These are phyloP conservation scores for Talaromyces sp. DNA, from an alignment of 2,329 filamentous ascomycete species.

Conservation along the genomic window DNA sequence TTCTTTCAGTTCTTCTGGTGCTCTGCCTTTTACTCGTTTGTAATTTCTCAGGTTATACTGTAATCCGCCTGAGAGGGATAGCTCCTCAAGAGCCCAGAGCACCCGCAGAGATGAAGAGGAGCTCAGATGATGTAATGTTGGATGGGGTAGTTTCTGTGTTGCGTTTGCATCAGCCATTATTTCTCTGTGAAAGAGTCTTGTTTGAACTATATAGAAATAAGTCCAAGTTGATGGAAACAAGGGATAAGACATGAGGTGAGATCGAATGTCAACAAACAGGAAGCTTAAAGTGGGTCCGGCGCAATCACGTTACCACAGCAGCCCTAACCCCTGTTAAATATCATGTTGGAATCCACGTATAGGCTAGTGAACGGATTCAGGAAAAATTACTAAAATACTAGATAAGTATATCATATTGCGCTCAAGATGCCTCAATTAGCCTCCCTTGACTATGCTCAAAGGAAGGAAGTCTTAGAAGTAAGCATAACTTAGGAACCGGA, in stretches of 20 bases:
- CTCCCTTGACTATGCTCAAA: no score
- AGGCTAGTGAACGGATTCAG: no score
- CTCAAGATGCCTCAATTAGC: no score
- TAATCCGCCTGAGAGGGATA: slow-evolving; percentile 20
- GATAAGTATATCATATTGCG: no score
- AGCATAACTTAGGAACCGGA: no score
- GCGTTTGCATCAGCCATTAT: not conserved
- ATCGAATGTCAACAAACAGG: slow-evolving; percentile 1
- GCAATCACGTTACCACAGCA: not conserved
- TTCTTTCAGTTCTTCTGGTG: slow-evolving; percentile 20
- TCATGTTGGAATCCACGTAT: no score
- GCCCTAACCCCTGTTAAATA: not conserved
- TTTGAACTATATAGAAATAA: not conserved
- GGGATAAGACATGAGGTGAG: not conserved
- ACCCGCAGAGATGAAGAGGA: slow-evolving; percentile 24
- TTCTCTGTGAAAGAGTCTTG: not conserved
- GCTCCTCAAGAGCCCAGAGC: slow-evolving; percentile 29
- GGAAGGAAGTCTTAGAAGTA: no score
- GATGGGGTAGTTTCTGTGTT: not conserved
- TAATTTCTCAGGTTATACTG: slow-evolving; percentile 26
- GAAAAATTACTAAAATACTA: no score
- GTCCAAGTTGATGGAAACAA: not conserved
- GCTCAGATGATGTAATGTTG: slow-evolving; percentile 26
- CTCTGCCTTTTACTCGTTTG: slow-evolving; percentile 19
- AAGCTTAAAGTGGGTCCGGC: not conserved